These are phyloP conservation scores for Populus hybrid DNA, from an alignment of 441 rosid genomes.

Conservation along the genomic window DNA sequence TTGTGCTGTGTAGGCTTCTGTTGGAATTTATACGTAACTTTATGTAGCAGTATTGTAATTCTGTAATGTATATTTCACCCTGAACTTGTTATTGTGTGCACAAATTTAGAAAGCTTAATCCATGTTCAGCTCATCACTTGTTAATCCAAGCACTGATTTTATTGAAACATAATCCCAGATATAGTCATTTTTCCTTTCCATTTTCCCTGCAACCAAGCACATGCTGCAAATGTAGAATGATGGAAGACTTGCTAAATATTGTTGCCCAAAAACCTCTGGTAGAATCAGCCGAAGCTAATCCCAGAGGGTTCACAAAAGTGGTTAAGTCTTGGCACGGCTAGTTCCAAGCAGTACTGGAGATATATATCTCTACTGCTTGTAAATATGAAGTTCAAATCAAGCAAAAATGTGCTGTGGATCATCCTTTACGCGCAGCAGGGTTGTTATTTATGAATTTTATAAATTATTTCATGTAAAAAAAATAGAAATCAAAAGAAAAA, in stretches of 20 bases:
- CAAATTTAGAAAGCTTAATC: neutral
- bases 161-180: neutral
- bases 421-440: neutral
- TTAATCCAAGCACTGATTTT: neutral
- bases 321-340: neutral
- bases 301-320: neutral
- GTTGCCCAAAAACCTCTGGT: neutral
- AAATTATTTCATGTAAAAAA: too few relatives aligned
- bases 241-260: neutral
- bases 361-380: neutral
- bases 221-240: neutral
- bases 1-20: neutral
- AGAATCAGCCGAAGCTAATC: neutral
- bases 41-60: neutral
- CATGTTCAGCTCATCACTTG: neutral
- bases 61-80: neutral
- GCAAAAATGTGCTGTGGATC: neutral
- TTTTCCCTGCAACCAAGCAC: neutral
- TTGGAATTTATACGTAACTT: neutral
- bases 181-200: neutral
- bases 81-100: neutral
- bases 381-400: neutral
- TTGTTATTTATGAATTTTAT: too few relatives aligned
- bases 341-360: neutral
- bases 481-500: too few relatives aligned